phyloP scores from a whole-genome alignment of 2,329 filamentous ascomycete species.

The Neopestalotiopsis sp. region DNA sequence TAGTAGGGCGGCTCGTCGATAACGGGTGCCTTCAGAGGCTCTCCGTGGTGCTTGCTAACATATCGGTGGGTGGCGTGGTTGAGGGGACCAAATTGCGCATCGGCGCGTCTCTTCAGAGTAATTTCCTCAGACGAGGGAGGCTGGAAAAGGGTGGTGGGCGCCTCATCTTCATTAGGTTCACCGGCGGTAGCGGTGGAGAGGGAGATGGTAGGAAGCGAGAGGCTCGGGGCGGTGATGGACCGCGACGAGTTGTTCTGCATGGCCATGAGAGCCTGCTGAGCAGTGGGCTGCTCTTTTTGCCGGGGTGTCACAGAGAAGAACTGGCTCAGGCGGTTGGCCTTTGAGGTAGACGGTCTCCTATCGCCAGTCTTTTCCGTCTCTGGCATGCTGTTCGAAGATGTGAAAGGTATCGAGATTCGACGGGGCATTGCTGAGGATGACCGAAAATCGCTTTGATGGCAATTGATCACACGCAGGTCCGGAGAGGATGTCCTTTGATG shows the following conservation, averaged over 20 bases:
- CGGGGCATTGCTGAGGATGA: constrained; percentile 59
- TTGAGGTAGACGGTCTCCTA: constrained; percentile 66
- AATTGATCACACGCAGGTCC: background rate
- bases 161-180: constrained; percentile 73
- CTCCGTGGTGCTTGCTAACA: constrained; percentile 84
- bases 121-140: constrained; percentile 86
- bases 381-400: constrained; percentile 53
- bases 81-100: constrained; percentile 91
- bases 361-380: constrained; percentile 56
- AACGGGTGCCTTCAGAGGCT: constrained; percentile 79
- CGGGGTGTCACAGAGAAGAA: constrained; percentile 85
- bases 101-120: constrained; percentile 74
- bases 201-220: constrained; percentile 88
- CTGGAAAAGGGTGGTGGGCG: constrained; percentile 82
- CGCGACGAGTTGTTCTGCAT: constrained; percentile 65
- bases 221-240: constrained; percentile 72
- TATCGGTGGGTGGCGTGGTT: constrained; percentile 83
- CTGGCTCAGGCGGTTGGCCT: constrained; percentile 78
- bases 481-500: constrained; percentile 1
- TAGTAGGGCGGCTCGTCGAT: constrained; percentile 97
- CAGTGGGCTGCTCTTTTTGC: constrained; percentile 68
- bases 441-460: background rate
- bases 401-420: constrained; percentile 64
- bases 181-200: constrained; percentile 84
- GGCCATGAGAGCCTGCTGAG: constrained; percentile 71